Conservation (phyloP, 148 eudicot species). For the Rhododendron ferrugineum region DNA sequence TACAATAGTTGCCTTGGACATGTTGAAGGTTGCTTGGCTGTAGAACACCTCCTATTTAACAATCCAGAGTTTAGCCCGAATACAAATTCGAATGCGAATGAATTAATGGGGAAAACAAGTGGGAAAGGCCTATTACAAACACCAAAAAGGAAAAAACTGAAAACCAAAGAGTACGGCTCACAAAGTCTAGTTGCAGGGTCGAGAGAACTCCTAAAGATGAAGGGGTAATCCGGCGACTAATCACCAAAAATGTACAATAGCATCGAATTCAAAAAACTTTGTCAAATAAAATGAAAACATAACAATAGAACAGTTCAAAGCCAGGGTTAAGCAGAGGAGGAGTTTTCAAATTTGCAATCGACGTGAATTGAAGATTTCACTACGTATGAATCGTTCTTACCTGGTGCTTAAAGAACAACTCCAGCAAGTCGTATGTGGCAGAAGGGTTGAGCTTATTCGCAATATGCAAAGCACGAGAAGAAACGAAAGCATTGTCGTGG, state of each 20-base stretch:
- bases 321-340: background rate
- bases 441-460: slow-evolving; percentile 50
- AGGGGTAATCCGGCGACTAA: background rate
- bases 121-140: background rate
- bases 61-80: background rate
- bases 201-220: background rate
- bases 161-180: background rate
- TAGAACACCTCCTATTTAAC: slow-evolving; percentile 54
- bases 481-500: slow-evolving; percentile 41
- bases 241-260: background rate
- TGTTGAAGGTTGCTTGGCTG: slow-evolving; percentile 40
- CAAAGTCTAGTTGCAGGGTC: background rate
- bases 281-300: background rate
- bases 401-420: slow-evolving; percentile 64
- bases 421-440: slow-evolving; percentile 65
- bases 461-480: slow-evolving; percentile 80
- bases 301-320: background rate
- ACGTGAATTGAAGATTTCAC: background rate
- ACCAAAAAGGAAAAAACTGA: background rate
- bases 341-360: too few relatives aligned
- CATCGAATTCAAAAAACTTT: background rate
- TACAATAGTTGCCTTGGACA: slow-evolving; percentile 35
- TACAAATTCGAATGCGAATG: background rate
- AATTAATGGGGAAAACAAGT: background rate
- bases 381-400: slow-evolving; percentile 20